Evolutionary conservation across 2,329 filamentous ascomycete genomes (phyloP), one percentile per base, ranked within the genome.

Genomic region (Colletotrichum siamense): DNA sequence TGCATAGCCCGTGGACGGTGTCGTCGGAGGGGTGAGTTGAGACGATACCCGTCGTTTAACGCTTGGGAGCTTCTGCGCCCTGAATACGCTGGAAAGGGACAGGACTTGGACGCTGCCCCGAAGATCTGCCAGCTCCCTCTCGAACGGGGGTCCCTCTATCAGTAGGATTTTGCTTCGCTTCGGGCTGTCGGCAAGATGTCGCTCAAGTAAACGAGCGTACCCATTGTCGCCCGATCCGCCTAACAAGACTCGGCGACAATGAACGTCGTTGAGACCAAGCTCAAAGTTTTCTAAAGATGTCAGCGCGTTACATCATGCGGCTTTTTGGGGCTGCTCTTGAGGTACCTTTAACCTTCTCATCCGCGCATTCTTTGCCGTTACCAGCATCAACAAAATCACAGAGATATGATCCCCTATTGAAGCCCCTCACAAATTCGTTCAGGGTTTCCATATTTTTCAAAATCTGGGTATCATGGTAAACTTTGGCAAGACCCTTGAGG

Each of bases 311-410:
- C 9, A 6, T 6, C 22, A 3, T 22, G 30, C 18, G 15, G 59
- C 15, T 15, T 62, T 16, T n/a, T 7, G 15, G 9, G 6, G 44
- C 0, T 22, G n/a, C n/a, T 52, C 8, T n/a, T 13, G 44, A 52
- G n/a, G n/a, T 57, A 86, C 86, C 85, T 82, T 83, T 83, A 22
- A 88, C 78, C 69, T 87, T 87, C 44, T 83, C 82, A 78, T 87
- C 86, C 3, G 85, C 80, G 63, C 85, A 87, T 74, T 87, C 85
- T 71, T 87, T 87, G 12, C 85, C 85, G 71, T 84, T 81, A 8
- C 86, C 86, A 12, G 84, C 85, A 79, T 87, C 85, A 28, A 87
- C 81, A 71, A 84, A 86, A 52, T 87, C 85, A 76, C 83, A 86
- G 24, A 84, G 70, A 2, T 79, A 69, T 64, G 83, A 77, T 26